These are phyloP conservation scores for Tubosaeta brunneosetosa DNA, from an alignment of 768 basidiomycete genomes.

Conservation along the genomic window DNA sequence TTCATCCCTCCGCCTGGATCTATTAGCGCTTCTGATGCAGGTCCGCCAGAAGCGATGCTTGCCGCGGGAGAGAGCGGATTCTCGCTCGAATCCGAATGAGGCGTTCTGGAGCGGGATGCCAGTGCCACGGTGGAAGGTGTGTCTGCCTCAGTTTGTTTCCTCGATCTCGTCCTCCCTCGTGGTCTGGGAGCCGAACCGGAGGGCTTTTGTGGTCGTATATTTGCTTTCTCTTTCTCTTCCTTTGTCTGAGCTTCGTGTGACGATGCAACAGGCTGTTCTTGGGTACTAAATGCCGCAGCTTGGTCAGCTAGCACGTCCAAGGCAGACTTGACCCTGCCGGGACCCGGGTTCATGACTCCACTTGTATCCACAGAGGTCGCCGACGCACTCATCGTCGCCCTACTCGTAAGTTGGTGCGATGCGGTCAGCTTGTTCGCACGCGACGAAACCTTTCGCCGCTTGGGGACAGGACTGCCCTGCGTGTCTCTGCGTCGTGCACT, in stretches of 20 bases:
- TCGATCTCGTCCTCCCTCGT: slow-evolving; percentile 10
- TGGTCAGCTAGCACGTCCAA: slow-evolving; percentile 74
- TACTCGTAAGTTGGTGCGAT: slow-evolving; percentile 3
- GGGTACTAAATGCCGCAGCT: slow-evolving; percentile 50
- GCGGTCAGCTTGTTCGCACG: slow-evolving; percentile 9
- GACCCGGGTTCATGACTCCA: background rate
- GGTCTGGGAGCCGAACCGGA: slow-evolving; percentile 1
- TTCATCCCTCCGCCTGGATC: slow-evolving; percentile 21
- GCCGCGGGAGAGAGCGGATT: background rate
- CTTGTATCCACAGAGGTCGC: slow-evolving; percentile 1
- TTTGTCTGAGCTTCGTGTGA: background rate
- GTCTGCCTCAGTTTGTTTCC: slow-evolving; percentile 6
- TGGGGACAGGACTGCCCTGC: slow-evolving; percentile 36
- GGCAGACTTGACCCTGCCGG: slow-evolving; percentile 42
- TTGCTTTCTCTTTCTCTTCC: slow-evolving; percentile 21
- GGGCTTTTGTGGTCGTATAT: slow-evolving; percentile 1
- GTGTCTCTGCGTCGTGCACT: slow-evolving; percentile 22
- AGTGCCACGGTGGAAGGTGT: slow-evolving; percentile 1
- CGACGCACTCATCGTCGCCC: background rate
- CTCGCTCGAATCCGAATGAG: slow-evolving; percentile 12
- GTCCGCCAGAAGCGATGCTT: background rate
- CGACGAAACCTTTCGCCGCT: slow-evolving; percentile 31
- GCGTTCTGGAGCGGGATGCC: slow-evolving; percentile 14
- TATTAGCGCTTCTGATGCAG: slow-evolving; percentile 6
- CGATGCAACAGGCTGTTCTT: slow-evolving; percentile 21